These are phyloP conservation scores for Monosporozyma siamensis DNA, from an alignment of 805 yeast genomes.

Conservation along the genomic window DNA sequence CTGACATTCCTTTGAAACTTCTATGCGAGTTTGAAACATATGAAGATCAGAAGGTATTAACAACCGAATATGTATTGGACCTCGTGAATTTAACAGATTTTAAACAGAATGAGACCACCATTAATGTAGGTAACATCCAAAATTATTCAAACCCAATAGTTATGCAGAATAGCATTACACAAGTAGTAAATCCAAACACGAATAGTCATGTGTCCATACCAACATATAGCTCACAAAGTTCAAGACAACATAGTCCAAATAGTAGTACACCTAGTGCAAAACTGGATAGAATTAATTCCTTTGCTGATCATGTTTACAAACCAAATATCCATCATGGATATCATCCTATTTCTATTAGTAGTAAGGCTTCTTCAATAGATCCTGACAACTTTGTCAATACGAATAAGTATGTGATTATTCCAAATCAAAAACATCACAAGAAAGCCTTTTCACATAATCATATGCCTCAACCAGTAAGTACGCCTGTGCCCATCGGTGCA, in stretches of 20 bases:
- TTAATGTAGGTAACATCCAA: not conserved
- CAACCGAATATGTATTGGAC: slow-evolving; percentile 5
- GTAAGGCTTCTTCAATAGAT: not conserved
- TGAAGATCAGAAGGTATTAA: slow-evolving; percentile 12
- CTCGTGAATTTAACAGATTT: not conserved
- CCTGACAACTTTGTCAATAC: not conserved
- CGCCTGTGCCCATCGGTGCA: not conserved
- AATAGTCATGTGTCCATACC: too few species aligned
- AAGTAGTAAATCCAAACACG: not conserved
- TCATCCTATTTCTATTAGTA: not conserved
- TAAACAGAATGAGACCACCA: not conserved
- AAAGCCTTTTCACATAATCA: not conserved
- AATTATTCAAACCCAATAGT: not conserved
- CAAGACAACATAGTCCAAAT: too few species aligned
- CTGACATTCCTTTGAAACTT: slow-evolving; percentile 17
- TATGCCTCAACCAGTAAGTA: not conserved
- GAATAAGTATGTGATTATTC: not conserved
- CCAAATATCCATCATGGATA: not conserved
- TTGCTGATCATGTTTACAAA: not conserved
- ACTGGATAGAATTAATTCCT: not conserved
- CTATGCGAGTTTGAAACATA: slow-evolving; percentile 15
- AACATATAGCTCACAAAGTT: too few species aligned
- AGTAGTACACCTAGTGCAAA: too few species aligned
- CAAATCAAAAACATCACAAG: not conserved
- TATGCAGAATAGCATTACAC: not conserved